phyloP scores from a whole-genome alignment of 345 rosid genomes.

The Rhodamnia argentea region DNA sequence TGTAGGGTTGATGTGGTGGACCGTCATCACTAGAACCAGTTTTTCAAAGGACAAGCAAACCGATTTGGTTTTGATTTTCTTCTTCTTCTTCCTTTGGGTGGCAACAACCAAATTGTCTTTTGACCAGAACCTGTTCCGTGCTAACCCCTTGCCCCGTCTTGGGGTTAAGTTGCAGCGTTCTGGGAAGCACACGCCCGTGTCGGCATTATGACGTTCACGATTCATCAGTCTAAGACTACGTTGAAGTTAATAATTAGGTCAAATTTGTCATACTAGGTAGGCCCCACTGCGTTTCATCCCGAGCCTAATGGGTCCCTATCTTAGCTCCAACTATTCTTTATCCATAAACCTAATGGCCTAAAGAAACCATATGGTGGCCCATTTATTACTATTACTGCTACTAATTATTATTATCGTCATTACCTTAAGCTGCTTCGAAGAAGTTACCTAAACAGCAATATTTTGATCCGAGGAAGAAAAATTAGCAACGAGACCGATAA shows the following conservation, averaged over 20 bases:
- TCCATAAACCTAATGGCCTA: background rate
- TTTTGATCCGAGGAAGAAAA: background rate
- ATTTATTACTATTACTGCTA: background rate
- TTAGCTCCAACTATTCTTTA: background rate
- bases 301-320: background rate
- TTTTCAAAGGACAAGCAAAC: background rate
- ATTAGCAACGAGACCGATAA: background rate
- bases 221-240: background rate
- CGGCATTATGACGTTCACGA: background rate
- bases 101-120: background rate
- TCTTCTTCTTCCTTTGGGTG: background rate
- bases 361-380: background rate
- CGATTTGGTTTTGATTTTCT: background rate
- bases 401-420: background rate
- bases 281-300: background rate
- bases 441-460: too few species aligned
- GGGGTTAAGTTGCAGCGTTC: background rate
- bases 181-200: background rate
- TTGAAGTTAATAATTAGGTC: background rate
- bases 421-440: background rate
- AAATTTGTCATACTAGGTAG: background rate
- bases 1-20: background rate
- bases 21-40: background rate
- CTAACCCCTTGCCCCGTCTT: background rate
- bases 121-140: background rate